Conservation (phyloP, 371 early-diverging fungal species). For the Massospora cicadina region DNA sequence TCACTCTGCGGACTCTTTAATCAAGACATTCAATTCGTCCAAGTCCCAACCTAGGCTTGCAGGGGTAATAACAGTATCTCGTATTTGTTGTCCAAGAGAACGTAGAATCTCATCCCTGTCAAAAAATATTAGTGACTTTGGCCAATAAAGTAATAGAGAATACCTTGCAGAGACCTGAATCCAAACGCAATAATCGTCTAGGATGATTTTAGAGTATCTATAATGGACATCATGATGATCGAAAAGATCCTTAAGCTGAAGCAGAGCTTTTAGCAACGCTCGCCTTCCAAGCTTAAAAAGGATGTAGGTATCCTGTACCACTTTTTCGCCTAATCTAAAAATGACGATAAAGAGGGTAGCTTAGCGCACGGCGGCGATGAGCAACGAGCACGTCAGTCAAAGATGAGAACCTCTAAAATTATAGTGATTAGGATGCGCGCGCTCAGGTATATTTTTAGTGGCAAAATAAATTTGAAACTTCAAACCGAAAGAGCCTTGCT, state of each 20-base stretch:
- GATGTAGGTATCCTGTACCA: constrained; percentile 63
- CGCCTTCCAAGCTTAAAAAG: constrained; percentile 66
- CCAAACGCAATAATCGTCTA: constrained; percentile 97
- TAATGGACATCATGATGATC: constrained; percentile 75
- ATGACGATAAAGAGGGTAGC: constrained; percentile 72
- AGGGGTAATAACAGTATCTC: neutral
- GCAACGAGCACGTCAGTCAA: constrained; percentile 40
- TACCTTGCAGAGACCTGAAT: constrained; percentile 37
- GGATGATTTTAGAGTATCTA: constrained; percentile 59
- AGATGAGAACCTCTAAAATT: constrained; percentile 33
- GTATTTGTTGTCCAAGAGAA: neutral
- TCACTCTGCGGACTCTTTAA: no score
- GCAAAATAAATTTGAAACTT: no score
- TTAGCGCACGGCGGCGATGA: constrained; percentile 52
- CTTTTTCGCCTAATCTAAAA: constrained; percentile 44
- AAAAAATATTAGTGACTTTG: neutral
- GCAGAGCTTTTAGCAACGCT: constrained; percentile 54
- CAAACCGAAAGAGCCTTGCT: no score
- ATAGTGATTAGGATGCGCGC: constrained; percentile 5
- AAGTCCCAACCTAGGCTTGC: neutral
- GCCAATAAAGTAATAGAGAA: constrained; percentile 4
- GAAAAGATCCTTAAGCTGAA: constrained; percentile 58
- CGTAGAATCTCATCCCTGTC: neutral
- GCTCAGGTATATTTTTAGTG: neutral
- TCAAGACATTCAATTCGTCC: neutral